These are phyloP conservation scores for Eustoma russellianum DNA, from an alignment of 257 asterid genomes.

Conservation along the genomic window DNA sequence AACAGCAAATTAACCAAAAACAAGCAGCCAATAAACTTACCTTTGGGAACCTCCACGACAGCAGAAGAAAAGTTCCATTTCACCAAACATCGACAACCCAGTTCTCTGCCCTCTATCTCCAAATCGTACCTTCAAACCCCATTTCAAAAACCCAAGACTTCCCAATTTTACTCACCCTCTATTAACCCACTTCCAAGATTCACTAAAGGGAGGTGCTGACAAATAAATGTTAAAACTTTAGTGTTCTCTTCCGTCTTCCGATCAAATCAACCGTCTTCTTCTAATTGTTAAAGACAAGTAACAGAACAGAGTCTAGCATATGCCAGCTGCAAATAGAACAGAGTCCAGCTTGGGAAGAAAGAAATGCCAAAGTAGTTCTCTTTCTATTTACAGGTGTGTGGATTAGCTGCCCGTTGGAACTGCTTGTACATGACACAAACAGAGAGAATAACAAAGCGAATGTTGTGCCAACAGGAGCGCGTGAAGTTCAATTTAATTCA, in stretches of 20 bases:
- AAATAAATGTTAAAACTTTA: background rate
- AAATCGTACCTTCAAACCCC: conserved; percentile 9
- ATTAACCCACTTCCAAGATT: too few relatives aligned
- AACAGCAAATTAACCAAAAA: conserved; percentile 16
- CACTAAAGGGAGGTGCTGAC: background rate
- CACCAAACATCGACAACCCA: conserved; percentile 10
- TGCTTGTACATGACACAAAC: conserved; percentile 2
- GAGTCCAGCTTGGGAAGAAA: conserved; percentile 4
- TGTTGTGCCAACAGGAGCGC: conserved; percentile 2
- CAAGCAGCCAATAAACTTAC: conserved; percentile 28
- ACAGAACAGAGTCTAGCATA: too few relatives aligned
- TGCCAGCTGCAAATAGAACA: background rate
- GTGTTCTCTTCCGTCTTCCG: conserved; percentile 6
- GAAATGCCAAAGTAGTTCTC: conserved; percentile 1
- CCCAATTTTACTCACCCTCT: background rate
- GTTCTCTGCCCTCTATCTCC: conserved; percentile 10
- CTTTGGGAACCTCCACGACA: conserved; percentile 61
- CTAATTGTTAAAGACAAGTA: too few relatives aligned
- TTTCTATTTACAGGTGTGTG: conserved; percentile 9
- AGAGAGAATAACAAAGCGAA: conserved; percentile 2
- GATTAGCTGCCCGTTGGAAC: conserved; percentile 11
- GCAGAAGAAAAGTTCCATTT: conserved; percentile 49
- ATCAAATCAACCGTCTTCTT: too few relatives aligned
- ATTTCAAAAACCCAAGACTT: too few relatives aligned
- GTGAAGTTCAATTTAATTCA: background rate